These are phyloP conservation scores for Chrysoporthe deuterocubensis DNA, from an alignment of 2,329 filamentous ascomycete genomes.

Conservation along the genomic window DNA sequence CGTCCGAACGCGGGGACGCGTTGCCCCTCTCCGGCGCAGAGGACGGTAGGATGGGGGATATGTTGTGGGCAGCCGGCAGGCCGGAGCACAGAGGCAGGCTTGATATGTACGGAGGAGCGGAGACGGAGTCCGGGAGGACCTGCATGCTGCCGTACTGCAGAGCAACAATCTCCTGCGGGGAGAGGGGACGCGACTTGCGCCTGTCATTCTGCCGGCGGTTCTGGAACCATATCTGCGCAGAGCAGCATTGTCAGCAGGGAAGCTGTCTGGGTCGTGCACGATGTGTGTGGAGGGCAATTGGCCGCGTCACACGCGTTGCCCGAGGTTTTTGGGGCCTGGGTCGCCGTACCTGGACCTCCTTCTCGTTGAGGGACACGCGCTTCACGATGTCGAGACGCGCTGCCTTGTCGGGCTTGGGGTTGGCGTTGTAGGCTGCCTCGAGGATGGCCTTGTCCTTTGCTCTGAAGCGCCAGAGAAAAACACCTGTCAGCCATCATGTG, in stretches of 20 bases:
- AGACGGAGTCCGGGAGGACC: constrained; percentile 51
- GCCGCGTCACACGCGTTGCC: constrained; percentile 7
- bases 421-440: constrained; percentile 81
- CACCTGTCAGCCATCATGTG: constrained; percentile 17
- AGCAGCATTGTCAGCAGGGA: constrained; percentile 24
- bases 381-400: constrained; percentile 83
- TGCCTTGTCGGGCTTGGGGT: constrained; percentile 90
- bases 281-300: constrained; percentile 1
- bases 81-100: constrained; percentile 13
- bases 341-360: constrained; percentile 86
- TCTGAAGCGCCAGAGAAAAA: constrained; percentile 47
- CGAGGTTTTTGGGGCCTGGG: not conserved
- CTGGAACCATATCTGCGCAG: constrained; percentile 91
- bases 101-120: constrained; percentile 36
- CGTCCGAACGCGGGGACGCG: constrained; percentile 20
- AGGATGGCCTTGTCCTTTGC: constrained; percentile 88
- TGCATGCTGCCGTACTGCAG: constrained; percentile 60
- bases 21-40: constrained; percentile 13
- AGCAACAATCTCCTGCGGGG: constrained; percentile 74
- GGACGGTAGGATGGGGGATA: constrained; percentile 19
- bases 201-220: constrained; percentile 92
- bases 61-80: constrained; percentile 23
- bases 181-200: constrained; percentile 82
- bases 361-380: constrained; percentile 87
- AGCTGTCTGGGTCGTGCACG: constrained; percentile 5